phyloP scores from a whole-genome alignment of 257 asterid genomes.

The Solanum megistacrolobum region DNA sequence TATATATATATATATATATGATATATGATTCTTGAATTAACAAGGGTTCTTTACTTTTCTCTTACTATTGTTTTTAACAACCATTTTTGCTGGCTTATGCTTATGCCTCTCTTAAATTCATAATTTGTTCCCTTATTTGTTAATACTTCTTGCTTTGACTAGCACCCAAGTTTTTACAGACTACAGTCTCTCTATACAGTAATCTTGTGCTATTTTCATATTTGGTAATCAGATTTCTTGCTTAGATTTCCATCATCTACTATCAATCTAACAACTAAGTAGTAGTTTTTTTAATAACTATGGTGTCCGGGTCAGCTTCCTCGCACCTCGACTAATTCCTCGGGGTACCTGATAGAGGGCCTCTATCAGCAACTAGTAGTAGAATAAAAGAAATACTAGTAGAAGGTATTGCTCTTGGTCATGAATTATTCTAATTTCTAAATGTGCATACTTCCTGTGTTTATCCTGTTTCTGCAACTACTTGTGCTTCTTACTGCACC shows the following conservation, averaged over 20 bases:
- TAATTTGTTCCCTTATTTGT: neutral
- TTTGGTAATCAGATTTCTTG: neutral
- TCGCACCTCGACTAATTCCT: neutral
- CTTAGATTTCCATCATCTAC: neutral
- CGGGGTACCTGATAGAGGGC: neutral
- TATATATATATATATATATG: no score
- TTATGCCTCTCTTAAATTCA: neutral
- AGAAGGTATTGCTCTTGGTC: neutral
- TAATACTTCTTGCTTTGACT: neutral
- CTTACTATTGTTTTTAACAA: neutral
- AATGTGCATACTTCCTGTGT: neutral
- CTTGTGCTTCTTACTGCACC: neutral
- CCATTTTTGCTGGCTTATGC: neutral
- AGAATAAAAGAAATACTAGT: neutral
- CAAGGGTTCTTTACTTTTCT: neutral
- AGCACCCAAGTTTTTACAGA: neutral
- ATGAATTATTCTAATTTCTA: neutral
- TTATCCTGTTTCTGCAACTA: neutral
- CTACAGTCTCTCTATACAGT: neutral
- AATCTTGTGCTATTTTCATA: neutral
- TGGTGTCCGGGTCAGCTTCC: neutral
- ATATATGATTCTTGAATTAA: neutral
- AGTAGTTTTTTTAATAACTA: neutral
- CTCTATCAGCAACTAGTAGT: neutral
- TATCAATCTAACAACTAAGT: neutral